Percentiles rank a stretch among this genome's conserved stretches.
Evolutionary conservation across 305 asterid genomes (phyloP).

Genomic region (Solanum aculeatissimum): DNA sequence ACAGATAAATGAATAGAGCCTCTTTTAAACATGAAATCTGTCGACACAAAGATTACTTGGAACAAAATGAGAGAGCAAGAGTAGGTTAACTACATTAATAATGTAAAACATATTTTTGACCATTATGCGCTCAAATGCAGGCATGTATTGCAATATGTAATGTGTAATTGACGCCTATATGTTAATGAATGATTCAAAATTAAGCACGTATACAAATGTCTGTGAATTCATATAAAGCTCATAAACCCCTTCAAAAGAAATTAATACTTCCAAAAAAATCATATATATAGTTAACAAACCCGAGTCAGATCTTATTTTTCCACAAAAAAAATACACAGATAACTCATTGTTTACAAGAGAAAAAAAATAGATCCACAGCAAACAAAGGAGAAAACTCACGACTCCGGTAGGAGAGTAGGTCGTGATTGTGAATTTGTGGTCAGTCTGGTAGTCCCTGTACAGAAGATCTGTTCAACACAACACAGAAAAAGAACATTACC

Average conservation of each 20-base stretch:
- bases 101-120: not conserved
- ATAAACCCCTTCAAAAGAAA: not conserved
- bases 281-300: not conserved
- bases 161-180: not conserved
- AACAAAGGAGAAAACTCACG: slow-evolving; percentile 24
- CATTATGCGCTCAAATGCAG: not conserved
- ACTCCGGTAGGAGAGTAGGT: slow-evolving; percentile 74
- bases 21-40: not conserved
- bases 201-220: not conserved
- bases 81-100: not conserved
- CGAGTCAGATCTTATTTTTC: not conserved
- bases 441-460: slow-evolving; percentile 66
- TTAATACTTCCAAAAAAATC: not conserved
- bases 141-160: not conserved
- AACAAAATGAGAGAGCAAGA: not conserved
- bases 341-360: not conserved
- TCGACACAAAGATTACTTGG: not conserved
- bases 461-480: slow-evolving; percentile 44
- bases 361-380: not conserved
- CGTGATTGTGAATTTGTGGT: slow-evolving; percentile 70
- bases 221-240: not conserved
- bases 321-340: not conserved
- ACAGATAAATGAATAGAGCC: not conserved
- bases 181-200: not conserved
- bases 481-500: not conserved